phyloP scores from a whole-genome alignment of 169 alveolate genomes.

The Plasmodium blacklocki region DNA sequence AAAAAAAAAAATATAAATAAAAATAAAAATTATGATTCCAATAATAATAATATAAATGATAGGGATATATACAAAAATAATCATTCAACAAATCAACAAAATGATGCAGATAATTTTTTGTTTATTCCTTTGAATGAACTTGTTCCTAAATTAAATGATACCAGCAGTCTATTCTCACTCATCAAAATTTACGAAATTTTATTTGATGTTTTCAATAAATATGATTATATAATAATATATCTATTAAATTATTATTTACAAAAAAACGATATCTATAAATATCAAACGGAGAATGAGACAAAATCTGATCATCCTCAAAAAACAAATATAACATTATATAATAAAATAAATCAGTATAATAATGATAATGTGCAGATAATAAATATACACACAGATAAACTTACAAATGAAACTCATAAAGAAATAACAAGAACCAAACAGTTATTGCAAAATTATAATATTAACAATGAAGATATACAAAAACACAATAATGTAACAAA shows the following conservation, averaged over 20 bases:
- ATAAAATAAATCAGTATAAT: background rate
- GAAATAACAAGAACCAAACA: background rate
- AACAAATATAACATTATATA: background rate
- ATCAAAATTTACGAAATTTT: conserved; percentile 63
- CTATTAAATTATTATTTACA: conserved; percentile 13
- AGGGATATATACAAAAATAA: conserved; percentile 13
- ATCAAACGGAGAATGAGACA: background rate
- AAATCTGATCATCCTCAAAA: background rate
- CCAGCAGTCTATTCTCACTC: conserved; percentile 29
- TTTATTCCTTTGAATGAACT: conserved; percentile 67
- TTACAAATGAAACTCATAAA: too few relatives aligned
- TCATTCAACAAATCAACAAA: background rate
- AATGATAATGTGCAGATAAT: background rate
- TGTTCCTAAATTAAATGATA: conserved; percentile 62
- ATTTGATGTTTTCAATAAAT: conserved; percentile 56
- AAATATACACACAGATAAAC: background rate
- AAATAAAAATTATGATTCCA: background rate
- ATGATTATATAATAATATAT: conserved; percentile 51
- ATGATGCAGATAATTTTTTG: conserved; percentile 54
- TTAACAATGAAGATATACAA: background rate
- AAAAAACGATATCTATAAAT: too few relatives aligned
- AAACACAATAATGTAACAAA: conserved; percentile 5
- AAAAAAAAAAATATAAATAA: too few relatives aligned
- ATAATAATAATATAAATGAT: conserved; percentile 4
- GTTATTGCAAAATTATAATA: background rate